These are phyloP conservation scores for Aspergillus olivimuriae DNA, from an alignment of 495 filamentous ascomycete species.

Conservation along the genomic window DNA sequence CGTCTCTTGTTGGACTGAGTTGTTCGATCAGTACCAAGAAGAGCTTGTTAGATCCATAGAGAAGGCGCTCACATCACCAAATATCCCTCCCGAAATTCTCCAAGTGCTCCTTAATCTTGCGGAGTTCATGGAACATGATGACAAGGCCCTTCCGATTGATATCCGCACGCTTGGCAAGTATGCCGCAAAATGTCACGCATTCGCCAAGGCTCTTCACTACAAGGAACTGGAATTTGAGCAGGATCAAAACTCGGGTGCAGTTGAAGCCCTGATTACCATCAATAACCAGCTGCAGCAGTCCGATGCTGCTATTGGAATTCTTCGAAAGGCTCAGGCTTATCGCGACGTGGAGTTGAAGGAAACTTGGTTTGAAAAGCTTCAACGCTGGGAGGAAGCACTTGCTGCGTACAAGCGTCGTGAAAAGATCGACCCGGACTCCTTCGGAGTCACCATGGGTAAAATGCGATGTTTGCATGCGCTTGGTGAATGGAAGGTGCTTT, in stretches of 20 bases:
- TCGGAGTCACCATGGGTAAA: slow-evolving; percentile 97
- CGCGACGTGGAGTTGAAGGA: slow-evolving; percentile 91
- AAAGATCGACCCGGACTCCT: slow-evolving; percentile 60
- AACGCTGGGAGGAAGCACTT: slow-evolving; percentile 98
- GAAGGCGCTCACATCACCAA: slow-evolving; percentile 82
- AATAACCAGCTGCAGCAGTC: slow-evolving; percentile 98
- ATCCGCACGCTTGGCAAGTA: slow-evolving; percentile 88
- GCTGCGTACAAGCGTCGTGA: slow-evolving; percentile 80
- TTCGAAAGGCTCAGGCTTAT: slow-evolving; percentile 89
- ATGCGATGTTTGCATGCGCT: slow-evolving; percentile 98
- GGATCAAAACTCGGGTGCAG: slow-evolving; percentile 90
- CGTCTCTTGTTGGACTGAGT: slow-evolving; percentile 96
- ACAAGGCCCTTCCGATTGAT: slow-evolving; percentile 96
- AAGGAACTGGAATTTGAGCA: slow-evolving; percentile 98
- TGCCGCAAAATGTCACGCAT: slow-evolving; percentile 91
- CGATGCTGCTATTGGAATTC: slow-evolving; percentile 93
- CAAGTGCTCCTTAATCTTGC: slow-evolving; percentile 93
- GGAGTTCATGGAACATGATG: slow-evolving; percentile 99
- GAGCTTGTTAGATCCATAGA: slow-evolving; percentile 94
- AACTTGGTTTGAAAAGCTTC: slow-evolving; percentile 97
- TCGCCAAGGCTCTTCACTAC: slow-evolving; percentile 96
- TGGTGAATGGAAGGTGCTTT: slow-evolving; percentile 92
- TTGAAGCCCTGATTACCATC: slow-evolving; percentile 95
- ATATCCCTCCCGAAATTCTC: slow-evolving; percentile 90
- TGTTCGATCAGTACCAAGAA: slow-evolving; percentile 92